These are phyloP conservation scores for Symbiodinium natans DNA, from an alignment of 73 alveolate species.

Conservation along the genomic window DNA sequence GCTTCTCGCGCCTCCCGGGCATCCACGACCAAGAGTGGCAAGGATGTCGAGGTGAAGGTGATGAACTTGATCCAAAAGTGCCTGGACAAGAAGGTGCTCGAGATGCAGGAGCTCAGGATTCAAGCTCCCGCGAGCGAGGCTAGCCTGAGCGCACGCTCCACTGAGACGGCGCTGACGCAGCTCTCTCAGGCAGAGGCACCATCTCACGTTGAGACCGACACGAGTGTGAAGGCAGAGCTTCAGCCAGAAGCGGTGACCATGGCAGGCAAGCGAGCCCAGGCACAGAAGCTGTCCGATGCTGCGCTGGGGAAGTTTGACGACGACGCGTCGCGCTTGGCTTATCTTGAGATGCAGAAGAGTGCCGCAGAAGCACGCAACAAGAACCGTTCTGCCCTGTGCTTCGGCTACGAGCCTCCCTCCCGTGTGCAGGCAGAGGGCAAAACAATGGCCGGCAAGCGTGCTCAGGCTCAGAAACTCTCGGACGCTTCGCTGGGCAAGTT, in stretches of 20 bases:
- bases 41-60: constrained; percentile 33
- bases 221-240: neutral
- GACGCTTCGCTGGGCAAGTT: constrained; percentile 1
- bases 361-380: constrained; percentile 62
- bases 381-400: constrained; percentile 52
- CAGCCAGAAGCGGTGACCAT: neutral
- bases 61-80: constrained; percentile 59
- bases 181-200: neutral
- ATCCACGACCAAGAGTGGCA: neutral
- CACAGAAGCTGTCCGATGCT: constrained; percentile 33
- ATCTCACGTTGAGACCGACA: neutral
- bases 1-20: constrained; percentile 20
- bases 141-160: neutral
- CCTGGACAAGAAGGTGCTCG: constrained; percentile 65
- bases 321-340: constrained; percentile 55
- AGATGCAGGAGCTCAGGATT: neutral
- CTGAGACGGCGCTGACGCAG: neutral
- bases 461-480: constrained; percentile 8
- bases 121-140: neutral
- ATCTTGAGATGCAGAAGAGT: constrained; percentile 45
- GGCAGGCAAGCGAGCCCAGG: constrained; percentile 51
- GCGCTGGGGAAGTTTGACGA: constrained; percentile 51
- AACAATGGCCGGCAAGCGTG: constrained; percentile 5
- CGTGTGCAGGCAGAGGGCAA: neutral
- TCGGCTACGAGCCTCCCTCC: constrained; percentile 30